A percentile compares a stretch with the other conserved stretches of the same genome.
Evolutionary conservation across 345 rosid species (phyloP).

Genomic region (Boechera divaricarpa): DNA sequence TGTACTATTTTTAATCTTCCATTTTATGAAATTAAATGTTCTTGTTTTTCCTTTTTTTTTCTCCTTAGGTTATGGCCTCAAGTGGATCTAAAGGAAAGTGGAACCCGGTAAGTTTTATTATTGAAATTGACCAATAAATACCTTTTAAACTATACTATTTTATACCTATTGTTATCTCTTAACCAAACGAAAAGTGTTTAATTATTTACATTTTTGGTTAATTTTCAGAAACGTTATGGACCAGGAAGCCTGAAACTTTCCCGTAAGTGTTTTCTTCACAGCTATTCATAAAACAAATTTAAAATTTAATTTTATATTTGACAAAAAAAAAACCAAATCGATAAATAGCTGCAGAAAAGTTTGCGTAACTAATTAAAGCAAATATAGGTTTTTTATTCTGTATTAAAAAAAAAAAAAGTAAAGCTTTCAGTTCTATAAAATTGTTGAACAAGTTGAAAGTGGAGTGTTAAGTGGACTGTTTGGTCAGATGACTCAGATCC

Average conservation of each 20-base stretch:
- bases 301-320: too few relatives aligned
- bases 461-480: slow-evolving; percentile 25
- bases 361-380: neutral
- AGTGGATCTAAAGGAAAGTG: slow-evolving; percentile 10
- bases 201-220: slow-evolving; percentile 15
- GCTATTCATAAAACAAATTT: neutral
- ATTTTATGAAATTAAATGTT: slow-evolving; percentile 1
- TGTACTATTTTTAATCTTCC: neutral
- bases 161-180: neutral
- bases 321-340: too few relatives aligned
- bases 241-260: slow-evolving; percentile 38
- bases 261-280: slow-evolving; percentile 34
- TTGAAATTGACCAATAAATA: neutral
- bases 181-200: neutral
- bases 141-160: neutral
- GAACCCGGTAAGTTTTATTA: slow-evolving; percentile 26
- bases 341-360: neutral
- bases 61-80: slow-evolving; percentile 33
- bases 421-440: neutral
- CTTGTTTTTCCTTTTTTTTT: neutral
- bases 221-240: slow-evolving; percentile 43
- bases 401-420: too few relatives aligned
- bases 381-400: too few relatives aligned
- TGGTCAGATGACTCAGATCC: slow-evolving; percentile 27
- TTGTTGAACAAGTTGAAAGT: neutral